Conservation (phyloP, 768 basidiomycete genomes). For the Multifurca ochricompacta region DNA sequence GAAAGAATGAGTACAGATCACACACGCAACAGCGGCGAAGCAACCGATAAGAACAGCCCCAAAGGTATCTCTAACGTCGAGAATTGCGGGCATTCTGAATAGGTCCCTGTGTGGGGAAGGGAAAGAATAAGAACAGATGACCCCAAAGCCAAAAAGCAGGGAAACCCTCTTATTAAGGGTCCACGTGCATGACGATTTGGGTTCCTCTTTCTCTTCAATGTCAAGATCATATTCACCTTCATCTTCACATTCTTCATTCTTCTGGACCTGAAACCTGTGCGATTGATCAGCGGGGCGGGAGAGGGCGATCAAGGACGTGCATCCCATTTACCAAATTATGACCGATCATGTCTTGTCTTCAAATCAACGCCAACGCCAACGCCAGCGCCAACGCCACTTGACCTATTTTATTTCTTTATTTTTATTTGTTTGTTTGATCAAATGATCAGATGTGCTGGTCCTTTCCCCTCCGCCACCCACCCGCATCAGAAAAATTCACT, state of each 20-base stretch:
- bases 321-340: neutral
- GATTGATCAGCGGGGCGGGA: neutral
- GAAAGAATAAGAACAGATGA: neutral
- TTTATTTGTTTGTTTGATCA: too few species aligned
- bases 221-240: too few species aligned
- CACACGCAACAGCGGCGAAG: slow-evolving; percentile 14
- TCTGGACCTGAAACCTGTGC: neutral
- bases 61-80: neutral
- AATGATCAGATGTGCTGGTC: too few species aligned
- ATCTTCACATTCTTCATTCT: too few species aligned
- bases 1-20: neutral
- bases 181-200: neutral
- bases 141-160: neutral
- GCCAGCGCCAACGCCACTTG: too few species aligned
- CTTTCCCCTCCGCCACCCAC: too few species aligned
- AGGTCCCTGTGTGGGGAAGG: neutral
- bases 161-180: neutral
- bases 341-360: neutral
- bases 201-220: neutral
- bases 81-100: slow-evolving; percentile 13
- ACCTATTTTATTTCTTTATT: too few species aligned
- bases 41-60: slow-evolving; percentile 17
- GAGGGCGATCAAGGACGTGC: neutral
- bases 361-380: too few species aligned
- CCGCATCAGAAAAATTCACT: too few species aligned